These are phyloP conservation scores for Thelonectria rubi DNA, from an alignment of 2,329 filamentous ascomycete species.

Conservation along the genomic window DNA sequence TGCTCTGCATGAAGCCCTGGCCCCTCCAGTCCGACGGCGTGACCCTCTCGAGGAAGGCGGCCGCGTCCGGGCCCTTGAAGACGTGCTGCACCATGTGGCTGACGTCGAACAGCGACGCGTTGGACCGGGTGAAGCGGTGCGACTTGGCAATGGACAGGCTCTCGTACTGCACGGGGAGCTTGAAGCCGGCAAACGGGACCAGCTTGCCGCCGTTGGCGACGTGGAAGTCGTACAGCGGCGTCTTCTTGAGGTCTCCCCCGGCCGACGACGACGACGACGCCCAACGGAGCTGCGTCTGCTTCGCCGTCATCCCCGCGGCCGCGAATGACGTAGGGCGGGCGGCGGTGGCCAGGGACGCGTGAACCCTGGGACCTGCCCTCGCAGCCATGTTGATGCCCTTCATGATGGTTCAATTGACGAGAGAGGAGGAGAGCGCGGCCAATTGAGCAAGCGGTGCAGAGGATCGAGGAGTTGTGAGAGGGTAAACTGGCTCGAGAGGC, in stretches of 20 bases:
- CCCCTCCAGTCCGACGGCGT: constrained; percentile 78
- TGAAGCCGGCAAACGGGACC: constrained; percentile 93
- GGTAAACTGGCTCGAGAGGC: constrained; percentile 21
- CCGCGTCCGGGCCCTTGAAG: constrained; percentile 81
- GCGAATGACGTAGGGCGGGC: constrained; percentile 36
- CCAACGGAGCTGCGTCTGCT: constrained; percentile 42
- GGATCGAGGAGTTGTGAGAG: constrained; percentile 18
- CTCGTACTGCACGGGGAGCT: constrained; percentile 91
- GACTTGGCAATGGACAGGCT: constrained; percentile 81
- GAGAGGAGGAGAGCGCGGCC: constrained; percentile 16
- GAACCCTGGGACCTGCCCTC: constrained; percentile 44
- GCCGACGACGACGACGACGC: constrained; percentile 43
- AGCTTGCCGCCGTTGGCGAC: constrained; percentile 85
- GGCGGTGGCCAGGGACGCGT: constrained; percentile 36
- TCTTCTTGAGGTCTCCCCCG: constrained; percentile 61
- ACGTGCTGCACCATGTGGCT: constrained; percentile 96
- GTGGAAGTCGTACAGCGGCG: constrained; percentile 82
- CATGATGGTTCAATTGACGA: constrained; percentile 42
- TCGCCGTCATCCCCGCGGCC: constrained; percentile 25
- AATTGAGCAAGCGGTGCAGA: constrained; percentile 31
- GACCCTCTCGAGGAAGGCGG: constrained; percentile 82
- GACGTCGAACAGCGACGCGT: constrained; percentile 94
- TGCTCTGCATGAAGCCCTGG: constrained; percentile 74
- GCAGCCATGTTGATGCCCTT: constrained; percentile 45
- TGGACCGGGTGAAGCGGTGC: constrained; percentile 87